These are phyloP conservation scores for Starmera quercuum DNA, from an alignment of 805 yeast genomes.

Conservation along the genomic window DNA sequence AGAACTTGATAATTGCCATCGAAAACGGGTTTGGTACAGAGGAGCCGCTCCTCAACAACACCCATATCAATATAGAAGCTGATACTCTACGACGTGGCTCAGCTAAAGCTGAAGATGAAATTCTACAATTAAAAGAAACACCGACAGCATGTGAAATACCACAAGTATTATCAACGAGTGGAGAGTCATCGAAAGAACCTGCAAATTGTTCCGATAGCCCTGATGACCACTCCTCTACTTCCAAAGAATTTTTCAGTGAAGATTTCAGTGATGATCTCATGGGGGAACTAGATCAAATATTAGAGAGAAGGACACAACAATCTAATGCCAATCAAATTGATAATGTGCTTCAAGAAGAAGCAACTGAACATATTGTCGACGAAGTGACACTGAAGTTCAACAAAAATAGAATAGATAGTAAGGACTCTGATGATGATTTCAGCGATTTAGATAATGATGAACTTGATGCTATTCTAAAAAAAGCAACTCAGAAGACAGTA, in stretches of 20 bases:
- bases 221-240: too few species aligned
- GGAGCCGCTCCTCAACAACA: too few species aligned
- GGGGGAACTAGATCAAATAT: conserved; percentile 7
- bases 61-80: too few species aligned
- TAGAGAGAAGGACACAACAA: conserved; percentile 3
- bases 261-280: conserved; percentile 20
- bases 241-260: conserved; percentile 16
- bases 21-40: conserved; percentile 4
- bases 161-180: too few species aligned
- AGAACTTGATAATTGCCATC: conserved; percentile 11
- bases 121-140: too few species aligned
- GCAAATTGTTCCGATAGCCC: too few species aligned
- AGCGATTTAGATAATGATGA: conserved; percentile 14
- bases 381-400: neutral
- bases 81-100: too few species aligned
- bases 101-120: too few species aligned
- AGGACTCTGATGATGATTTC: conserved; percentile 1
- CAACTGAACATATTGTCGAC: neutral
- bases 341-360: neutral
- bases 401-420: neutral
- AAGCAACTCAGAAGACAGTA: neutral
- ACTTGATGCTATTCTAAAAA: neutral
- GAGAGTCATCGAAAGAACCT: too few species aligned
- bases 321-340: conserved; percentile 7
- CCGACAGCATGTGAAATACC: too few species aligned